Conservation (phyloP, 352 stramenopile species). For the Phytophthora podocarpi region DNA sequence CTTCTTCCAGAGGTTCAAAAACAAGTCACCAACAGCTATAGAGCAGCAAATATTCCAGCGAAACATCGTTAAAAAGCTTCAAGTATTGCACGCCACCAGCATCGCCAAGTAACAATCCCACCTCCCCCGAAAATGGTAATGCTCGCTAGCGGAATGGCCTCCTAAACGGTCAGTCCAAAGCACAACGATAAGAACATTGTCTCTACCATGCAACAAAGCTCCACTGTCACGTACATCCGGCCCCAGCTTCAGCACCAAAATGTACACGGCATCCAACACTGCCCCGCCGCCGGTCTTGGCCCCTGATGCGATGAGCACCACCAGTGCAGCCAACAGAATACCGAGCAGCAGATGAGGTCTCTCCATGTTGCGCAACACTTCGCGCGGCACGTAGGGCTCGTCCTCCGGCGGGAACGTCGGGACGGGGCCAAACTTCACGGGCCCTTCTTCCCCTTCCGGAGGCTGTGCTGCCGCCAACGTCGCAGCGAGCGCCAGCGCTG, state of each 20-base stretch:
- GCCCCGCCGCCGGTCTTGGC: constrained; percentile 85
- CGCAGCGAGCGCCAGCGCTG: constrained; percentile 8
- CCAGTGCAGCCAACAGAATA: constrained; percentile 42
- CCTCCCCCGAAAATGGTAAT: constrained; percentile 91
- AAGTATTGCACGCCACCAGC: not conserved
- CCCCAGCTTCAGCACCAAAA: constrained; percentile 88
- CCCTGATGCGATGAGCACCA: constrained; percentile 68
- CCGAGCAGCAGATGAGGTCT: constrained; percentile 34
- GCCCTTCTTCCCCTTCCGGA: constrained; percentile 11
- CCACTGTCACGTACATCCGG: constrained; percentile 57
- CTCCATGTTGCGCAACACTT: constrained; percentile 22
- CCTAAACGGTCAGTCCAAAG: constrained; percentile 20
- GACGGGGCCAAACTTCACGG: constrained; percentile 33
- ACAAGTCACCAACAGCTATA: constrained; percentile 36
- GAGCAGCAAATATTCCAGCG: not conserved
- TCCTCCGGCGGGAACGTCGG: constrained; percentile 22
- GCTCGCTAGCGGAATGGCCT: constrained; percentile 91
- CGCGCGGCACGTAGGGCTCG: constrained; percentile 22
- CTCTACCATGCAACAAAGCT: not conserved
- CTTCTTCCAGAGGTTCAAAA: constrained; percentile 45
- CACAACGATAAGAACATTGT: not conserved
- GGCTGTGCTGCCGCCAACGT: constrained; percentile 6
- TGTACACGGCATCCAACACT: constrained; percentile 93
- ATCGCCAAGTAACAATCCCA: constrained; percentile 3
- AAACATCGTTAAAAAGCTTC: not conserved